These are phyloP conservation scores for Myxozyma neglecta DNA, from an alignment of 805 yeast genomes.

Conservation along the genomic window DNA sequence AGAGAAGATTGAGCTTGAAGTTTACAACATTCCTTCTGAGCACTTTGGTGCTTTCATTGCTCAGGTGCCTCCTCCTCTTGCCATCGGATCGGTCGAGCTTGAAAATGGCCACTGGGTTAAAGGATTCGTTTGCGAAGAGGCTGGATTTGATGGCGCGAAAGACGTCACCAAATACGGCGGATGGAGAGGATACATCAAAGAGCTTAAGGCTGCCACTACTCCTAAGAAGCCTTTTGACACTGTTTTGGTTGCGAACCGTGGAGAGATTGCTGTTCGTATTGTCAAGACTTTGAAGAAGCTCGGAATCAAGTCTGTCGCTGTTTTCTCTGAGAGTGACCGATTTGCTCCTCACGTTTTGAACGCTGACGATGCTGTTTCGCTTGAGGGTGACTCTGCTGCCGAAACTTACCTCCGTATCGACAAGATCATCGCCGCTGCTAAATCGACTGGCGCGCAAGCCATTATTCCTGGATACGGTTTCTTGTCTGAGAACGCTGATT, in stretches of 20 bases:
- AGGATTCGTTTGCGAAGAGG: conserved; percentile 92
- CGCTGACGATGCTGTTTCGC: conserved; percentile 79
- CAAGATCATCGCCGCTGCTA: conserved; percentile 83
- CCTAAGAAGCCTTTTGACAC: conserved; percentile 31
- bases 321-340: conserved; percentile 86
- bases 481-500: conserved; percentile 93
- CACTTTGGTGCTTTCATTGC: conserved; percentile 78
- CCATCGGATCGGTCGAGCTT: conserved; percentile 89
- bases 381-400: conserved; percentile 81
- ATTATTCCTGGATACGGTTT: conserved; percentile 98
- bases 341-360: conserved; percentile 81
- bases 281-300: conserved; percentile 82
- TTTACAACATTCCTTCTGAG: conserved; percentile 77
- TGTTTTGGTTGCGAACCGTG: conserved; percentile 95
- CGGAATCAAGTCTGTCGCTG: conserved; percentile 76
- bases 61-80: conserved; percentile 92
- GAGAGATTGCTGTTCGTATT: conserved; percentile 95
- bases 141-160: conserved; percentile 73
- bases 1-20: conserved; percentile 67
- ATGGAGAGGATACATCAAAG: conserved; percentile 66
- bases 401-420: conserved; percentile 87
- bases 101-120: conserved; percentile 80
- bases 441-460: conserved; percentile 83
- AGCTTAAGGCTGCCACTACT: conserved; percentile 52
- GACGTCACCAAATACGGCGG: conserved; percentile 90